These are phyloP conservation scores for Baudoinia panamericana DNA, from an alignment of 495 filamentous ascomycete genomes.

Conservation along the genomic window DNA sequence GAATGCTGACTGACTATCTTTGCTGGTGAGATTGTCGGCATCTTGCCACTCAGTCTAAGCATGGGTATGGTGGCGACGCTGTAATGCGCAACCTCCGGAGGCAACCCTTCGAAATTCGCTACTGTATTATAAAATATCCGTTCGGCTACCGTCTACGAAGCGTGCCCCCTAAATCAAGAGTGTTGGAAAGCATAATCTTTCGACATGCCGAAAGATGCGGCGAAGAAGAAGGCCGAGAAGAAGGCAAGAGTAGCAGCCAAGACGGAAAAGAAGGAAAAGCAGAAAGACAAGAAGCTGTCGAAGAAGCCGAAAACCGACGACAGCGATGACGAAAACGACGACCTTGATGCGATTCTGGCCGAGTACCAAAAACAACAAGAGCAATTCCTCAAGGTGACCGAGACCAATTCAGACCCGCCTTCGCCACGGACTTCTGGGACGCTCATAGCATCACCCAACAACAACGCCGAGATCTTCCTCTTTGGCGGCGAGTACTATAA, in stretches of 20 bases:
- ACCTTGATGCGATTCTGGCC: slow-evolving; percentile 90
- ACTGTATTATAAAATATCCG: no score
- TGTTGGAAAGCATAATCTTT: no score
- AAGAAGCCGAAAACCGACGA: slow-evolving; percentile 41
- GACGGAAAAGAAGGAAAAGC: slow-evolving; percentile 50
- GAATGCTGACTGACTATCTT: slow-evolving; percentile 29
- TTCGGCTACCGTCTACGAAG: no score
- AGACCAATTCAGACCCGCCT: slow-evolving; percentile 61
- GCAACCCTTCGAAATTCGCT: no score
- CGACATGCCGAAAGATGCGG: slow-evolving; percentile 32
- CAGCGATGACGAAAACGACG: slow-evolving; percentile 80
- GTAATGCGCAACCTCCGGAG: no score
- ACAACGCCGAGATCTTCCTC: slow-evolving; percentile 76
- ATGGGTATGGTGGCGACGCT: no score
- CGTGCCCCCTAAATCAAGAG: no score
- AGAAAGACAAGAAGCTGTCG: slow-evolving; percentile 47
- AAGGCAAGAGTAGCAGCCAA: slow-evolving; percentile 50
- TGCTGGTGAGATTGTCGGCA: slow-evolving; percentile 22
- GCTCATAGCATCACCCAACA: slow-evolving; percentile 68
- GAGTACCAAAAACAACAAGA: slow-evolving; percentile 74
- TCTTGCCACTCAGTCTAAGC: slow-evolving; percentile 8
- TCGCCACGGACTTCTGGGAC: slow-evolving; percentile 64
- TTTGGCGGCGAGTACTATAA: slow-evolving; percentile 75
- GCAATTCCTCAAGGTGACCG: slow-evolving; percentile 84
- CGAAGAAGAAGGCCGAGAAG: slow-evolving; percentile 46